These are phyloP conservation scores for Fraxinus quadrangulata DNA, from an alignment of 257 asterid species.

Conservation along the genomic window DNA sequence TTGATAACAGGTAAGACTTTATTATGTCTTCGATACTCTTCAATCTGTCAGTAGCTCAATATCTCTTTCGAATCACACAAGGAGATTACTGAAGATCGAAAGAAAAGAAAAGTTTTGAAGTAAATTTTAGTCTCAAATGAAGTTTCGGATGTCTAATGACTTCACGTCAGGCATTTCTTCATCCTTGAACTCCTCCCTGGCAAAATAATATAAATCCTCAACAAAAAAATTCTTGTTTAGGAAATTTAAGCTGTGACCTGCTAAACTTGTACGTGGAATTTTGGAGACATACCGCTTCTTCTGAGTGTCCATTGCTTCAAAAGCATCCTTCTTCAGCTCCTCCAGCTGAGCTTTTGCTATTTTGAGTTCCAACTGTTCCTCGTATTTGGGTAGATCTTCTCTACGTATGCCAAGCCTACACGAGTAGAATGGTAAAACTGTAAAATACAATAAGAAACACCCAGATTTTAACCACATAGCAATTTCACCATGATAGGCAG, in stretches of 20 bases:
- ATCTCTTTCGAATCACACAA: conserved; percentile 24
- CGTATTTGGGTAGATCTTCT: conserved; percentile 82
- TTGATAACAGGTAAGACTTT: conserved; percentile 27
- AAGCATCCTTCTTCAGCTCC: conserved; percentile 78
- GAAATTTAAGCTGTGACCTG: neutral
- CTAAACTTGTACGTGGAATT: neutral
- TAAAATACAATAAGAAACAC: conserved; percentile 5
- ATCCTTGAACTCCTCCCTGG: conserved; percentile 90
- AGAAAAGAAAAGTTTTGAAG: conserved; percentile 11
- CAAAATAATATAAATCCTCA: conserved; percentile 8
- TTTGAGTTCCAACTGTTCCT: conserved; percentile 81
- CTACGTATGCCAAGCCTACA: conserved; percentile 79
- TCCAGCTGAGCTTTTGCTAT: conserved; percentile 87
- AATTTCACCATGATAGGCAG: conserved; percentile 16
- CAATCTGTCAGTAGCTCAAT: conserved; percentile 32
- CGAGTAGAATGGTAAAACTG: conserved; percentile 14
- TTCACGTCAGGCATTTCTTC: conserved; percentile 78
- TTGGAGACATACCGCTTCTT: conserved; percentile 60
- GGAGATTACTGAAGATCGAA: conserved; percentile 32
- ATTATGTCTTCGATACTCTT: conserved; percentile 30
- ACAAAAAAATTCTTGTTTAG: neutral
- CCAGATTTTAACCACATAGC: conserved; percentile 20
- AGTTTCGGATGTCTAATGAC: conserved; percentile 85
- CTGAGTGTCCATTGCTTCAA: conserved; percentile 96
- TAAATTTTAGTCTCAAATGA: conserved; percentile 41